These are phyloP conservation scores for Metarhizium guizhouense DNA, from an alignment of 2,329 filamentous ascomycete genomes.

Conservation along the genomic window DNA sequence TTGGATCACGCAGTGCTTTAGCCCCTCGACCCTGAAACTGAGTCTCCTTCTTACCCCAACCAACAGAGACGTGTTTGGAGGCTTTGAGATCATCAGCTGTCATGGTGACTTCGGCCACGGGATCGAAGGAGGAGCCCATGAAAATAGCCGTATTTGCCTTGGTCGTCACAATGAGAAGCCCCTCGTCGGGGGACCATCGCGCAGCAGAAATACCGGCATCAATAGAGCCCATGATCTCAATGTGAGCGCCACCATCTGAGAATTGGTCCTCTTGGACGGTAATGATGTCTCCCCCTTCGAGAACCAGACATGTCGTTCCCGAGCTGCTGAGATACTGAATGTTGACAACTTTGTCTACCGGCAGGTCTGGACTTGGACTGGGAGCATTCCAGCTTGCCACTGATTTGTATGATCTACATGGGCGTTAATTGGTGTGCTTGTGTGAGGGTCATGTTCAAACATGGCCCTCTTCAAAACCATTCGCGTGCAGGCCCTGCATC, in stretches of 20 bases:
- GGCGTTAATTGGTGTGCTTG: background rate
- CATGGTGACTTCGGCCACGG: slow-evolving; percentile 66
- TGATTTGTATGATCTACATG: slow-evolving; percentile 17
- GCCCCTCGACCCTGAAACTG: slow-evolving; percentile 93
- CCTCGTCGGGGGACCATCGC: slow-evolving; percentile 91
- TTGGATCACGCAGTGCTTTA: slow-evolving; percentile 80
- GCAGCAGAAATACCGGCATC: slow-evolving; percentile 86
- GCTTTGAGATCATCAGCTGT: slow-evolving; percentile 67
- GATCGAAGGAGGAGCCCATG: slow-evolving; percentile 89
- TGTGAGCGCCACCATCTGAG: slow-evolving; percentile 56
- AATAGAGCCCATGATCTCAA: slow-evolving; percentile 93
- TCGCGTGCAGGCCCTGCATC: background rate
- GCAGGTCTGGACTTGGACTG: slow-evolving; percentile 66
- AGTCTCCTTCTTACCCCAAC: slow-evolving; percentile 97
- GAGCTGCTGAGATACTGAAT: slow-evolving; percentile 82
- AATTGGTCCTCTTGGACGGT: slow-evolving; percentile 59
- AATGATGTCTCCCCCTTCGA: slow-evolving; percentile 86
- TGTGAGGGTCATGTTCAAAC: background rate
- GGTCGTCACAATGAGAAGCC: slow-evolving; percentile 77
- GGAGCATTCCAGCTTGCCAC: slow-evolving; percentile 87
- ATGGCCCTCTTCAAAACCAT: background rate
- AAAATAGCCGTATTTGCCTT: slow-evolving; percentile 71
- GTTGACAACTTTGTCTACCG: slow-evolving; percentile 65
- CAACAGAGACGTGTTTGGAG: slow-evolving; percentile 93
- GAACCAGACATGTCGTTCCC: slow-evolving; percentile 67